phyloP scores from a whole-genome alignment of 2,329 filamentous ascomycete genomes.

The Penicillium sp. region DNA sequence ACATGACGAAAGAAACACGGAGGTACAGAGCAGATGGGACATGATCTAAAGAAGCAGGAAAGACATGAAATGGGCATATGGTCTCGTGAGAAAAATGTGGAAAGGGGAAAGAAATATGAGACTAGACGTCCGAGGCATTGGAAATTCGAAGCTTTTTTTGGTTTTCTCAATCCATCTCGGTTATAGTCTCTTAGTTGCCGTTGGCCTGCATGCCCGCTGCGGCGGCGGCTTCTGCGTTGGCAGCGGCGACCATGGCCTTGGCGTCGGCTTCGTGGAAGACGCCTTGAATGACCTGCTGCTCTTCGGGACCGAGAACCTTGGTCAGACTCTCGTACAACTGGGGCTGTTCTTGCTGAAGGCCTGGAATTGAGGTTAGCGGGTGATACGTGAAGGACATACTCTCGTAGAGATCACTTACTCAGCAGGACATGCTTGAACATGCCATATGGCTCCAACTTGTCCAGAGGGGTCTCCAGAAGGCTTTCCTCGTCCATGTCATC shows the following conservation, averaged over 20 bases:
- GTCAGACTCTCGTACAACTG: slow-evolving; percentile 82
- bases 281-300: slow-evolving; percentile 75
- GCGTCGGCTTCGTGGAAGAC: slow-evolving; percentile 72
- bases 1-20: slow-evolving; percentile 14
- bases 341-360: slow-evolving; percentile 85
- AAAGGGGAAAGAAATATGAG: slow-evolving; percentile 11
- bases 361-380: slow-evolving; percentile 51
- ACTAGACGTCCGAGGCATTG: slow-evolving; percentile 7
- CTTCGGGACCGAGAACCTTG: slow-evolving; percentile 73
- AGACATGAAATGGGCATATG: slow-evolving; percentile 33
- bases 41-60: slow-evolving; percentile 29
- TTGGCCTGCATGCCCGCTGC: slow-evolving; percentile 38
- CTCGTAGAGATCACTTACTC: slow-evolving; percentile 59
- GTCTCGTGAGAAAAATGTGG: slow-evolving; percentile 26
- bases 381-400: not conserved
- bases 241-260: slow-evolving; percentile 46
- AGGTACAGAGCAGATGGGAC: slow-evolving; percentile 17
- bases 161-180: slow-evolving; percentile 10
- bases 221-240: slow-evolving; percentile 40
- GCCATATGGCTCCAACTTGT: slow-evolving; percentile 92
- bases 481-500: slow-evolving; percentile 92
- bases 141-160: slow-evolving; percentile 4
- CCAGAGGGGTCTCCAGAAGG: slow-evolving; percentile 87
- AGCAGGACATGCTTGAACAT: slow-evolving; percentile 80
- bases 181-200: slow-evolving; percentile 31